Conservation (phyloP, 371 early-diverging fungal species). For the Mucor piriformis region DNA sequence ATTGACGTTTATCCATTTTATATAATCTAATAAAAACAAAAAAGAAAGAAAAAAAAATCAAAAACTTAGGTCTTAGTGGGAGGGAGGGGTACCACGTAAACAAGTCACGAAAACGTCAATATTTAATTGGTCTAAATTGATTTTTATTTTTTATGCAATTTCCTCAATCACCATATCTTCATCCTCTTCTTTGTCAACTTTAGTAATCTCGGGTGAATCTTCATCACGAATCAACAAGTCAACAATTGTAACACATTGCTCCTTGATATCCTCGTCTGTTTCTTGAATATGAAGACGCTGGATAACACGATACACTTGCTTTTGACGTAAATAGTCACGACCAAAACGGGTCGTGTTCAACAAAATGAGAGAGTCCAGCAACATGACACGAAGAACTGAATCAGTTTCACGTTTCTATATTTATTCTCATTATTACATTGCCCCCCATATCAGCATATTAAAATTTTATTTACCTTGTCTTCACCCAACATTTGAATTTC, state of each 20-base stretch:
- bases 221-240: slow-evolving; percentile 91
- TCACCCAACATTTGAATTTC: slow-evolving; percentile 87
- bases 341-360: slow-evolving; percentile 77
- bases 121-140: background rate
- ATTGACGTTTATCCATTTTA: slow-evolving; percentile 34
- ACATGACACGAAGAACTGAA: slow-evolving; percentile 67
- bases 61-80: background rate
- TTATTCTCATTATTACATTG: no score
- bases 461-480: slow-evolving; percentile 75
- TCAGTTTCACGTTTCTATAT: slow-evolving; percentile 78
- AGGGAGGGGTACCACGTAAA: background rate
- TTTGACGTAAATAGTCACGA: slow-evolving; percentile 77
- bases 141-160: slow-evolving; percentile 42
- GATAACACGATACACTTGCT: slow-evolving; percentile 87
- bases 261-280: slow-evolving; percentile 63
- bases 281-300: slow-evolving; percentile 80
- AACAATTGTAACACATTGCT: slow-evolving; percentile 77
- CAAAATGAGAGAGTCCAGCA: slow-evolving; percentile 82
- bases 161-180: slow-evolving; percentile 62
- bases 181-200: slow-evolving; percentile 38
- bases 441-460: no score
- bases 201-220: slow-evolving; percentile 35
- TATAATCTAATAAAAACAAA: background rate
- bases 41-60: background rate
- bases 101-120: background rate